Conservation (phyloP, 1,284 basidiomycete species). For the Puccinia hordei region DNA sequence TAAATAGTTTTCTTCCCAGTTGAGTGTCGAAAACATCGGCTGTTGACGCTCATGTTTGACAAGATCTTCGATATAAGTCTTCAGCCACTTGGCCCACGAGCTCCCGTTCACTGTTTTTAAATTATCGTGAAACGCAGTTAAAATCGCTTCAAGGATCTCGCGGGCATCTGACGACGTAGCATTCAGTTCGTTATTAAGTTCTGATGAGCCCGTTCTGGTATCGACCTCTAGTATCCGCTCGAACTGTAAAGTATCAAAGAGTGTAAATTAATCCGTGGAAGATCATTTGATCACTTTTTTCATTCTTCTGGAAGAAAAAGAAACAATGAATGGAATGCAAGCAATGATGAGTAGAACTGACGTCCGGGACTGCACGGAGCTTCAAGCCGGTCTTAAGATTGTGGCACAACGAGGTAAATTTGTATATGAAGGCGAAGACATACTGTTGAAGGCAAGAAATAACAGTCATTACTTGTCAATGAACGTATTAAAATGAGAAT, state of each 20-base stretch:
- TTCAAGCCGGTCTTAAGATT: conserved; percentile 41
- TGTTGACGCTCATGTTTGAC: conserved; percentile 22
- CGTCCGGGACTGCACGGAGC: conserved; percentile 29
- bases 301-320: neutral
- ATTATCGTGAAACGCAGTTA: conserved; percentile 47
- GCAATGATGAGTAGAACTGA: conserved; percentile 14
- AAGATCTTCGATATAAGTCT: conserved; percentile 34
- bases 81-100: conserved; percentile 34
- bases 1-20: conserved; percentile 46
- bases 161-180: conserved; percentile 2
- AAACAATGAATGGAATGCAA: neutral
- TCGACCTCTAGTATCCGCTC: conserved; percentile 45
- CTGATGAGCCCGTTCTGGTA: conserved; percentile 17
- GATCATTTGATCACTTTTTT: neutral
- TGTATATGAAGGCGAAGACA: conserved; percentile 46
- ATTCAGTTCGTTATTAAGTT: neutral
- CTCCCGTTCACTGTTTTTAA: conserved; percentile 30
- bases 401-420: conserved; percentile 44
- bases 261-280: neutral
- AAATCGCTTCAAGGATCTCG: conserved; percentile 32
- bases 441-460: conserved; percentile 16
- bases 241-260: conserved; percentile 28
- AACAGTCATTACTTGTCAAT: conserved; percentile 8
- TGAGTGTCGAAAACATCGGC: conserved; percentile 30
- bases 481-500: neutral